phyloP scores from a whole-genome alignment of 2,329 filamentous ascomycete species.

The Epichloe aotearoae region DNA sequence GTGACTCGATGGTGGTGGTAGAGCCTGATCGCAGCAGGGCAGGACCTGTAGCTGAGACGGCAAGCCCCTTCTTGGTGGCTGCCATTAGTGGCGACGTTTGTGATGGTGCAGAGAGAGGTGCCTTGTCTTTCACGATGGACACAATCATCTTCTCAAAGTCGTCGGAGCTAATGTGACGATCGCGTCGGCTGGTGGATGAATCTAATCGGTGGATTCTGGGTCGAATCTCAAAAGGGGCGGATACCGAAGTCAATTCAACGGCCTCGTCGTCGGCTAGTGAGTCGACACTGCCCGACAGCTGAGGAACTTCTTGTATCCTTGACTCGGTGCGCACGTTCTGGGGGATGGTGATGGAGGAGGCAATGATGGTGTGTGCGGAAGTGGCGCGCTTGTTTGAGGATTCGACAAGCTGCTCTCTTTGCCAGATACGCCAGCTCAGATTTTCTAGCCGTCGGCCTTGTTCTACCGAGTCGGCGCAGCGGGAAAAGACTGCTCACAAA shows the following conservation, averaged over 20 bases:
- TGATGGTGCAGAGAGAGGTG: slow-evolving; percentile 33
- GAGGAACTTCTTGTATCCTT: slow-evolving; percentile 45
- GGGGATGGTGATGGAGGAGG: slow-evolving; percentile 28
- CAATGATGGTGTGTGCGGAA: slow-evolving; percentile 20
- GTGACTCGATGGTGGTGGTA: no score
- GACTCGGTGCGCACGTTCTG: slow-evolving; percentile 33
- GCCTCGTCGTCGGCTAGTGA: slow-evolving; percentile 58
- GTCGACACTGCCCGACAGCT: slow-evolving; percentile 65
- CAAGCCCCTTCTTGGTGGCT: slow-evolving; percentile 29
- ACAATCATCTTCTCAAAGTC: slow-evolving; percentile 90
- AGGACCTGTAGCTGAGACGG: slow-evolving; percentile 14
- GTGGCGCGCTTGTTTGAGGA: slow-evolving; percentile 45
- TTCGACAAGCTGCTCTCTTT: slow-evolving; percentile 66
- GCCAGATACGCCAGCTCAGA: slow-evolving; percentile 92
- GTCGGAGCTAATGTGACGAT: slow-evolving; percentile 84
- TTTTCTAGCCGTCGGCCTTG: slow-evolving; percentile 89
- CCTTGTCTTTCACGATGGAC: slow-evolving; percentile 81
- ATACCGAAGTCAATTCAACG: slow-evolving; percentile 42
- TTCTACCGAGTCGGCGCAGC: slow-evolving; percentile 86
- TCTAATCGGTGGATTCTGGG: slow-evolving; percentile 60
- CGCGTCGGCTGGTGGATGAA: slow-evolving; percentile 60
- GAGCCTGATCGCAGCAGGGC: slow-evolving; percentile 29
- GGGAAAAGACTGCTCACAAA: slow-evolving; percentile 61
- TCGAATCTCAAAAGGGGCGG: slow-evolving; percentile 44
- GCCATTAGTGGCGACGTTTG: slow-evolving; percentile 18